A percentile compares a stretch with the other conserved stretches of the same genome.
Conservation (phyloP, 169 alveolate genomes). For the Eimeria maxima region DNA sequence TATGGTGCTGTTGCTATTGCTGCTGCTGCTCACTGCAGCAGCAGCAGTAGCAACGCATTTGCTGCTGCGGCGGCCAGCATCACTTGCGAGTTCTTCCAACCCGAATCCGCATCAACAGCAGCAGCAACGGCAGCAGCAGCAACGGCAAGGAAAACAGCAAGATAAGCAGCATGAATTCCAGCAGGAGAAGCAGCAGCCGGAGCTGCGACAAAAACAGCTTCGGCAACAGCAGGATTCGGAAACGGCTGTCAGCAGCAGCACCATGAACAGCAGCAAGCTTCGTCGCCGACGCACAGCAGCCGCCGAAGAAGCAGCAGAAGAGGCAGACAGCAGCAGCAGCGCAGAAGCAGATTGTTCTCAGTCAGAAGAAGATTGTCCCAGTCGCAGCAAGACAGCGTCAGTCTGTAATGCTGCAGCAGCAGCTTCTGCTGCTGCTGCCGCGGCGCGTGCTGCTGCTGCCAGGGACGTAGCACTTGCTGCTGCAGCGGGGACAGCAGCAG, state of each 20-base stretch:
- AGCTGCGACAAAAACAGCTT: slow-evolving; percentile 21
- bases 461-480: background rate
- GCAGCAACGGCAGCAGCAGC: slow-evolving; percentile 47
- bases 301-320: too few relatives aligned
- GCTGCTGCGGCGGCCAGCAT: slow-evolving; percentile 14
- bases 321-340: slow-evolving; percentile 24
- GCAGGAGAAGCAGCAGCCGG: too few relatives aligned
- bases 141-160: background rate
- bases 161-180: background rate
- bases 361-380: background rate
- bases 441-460: background rate
- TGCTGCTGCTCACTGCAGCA: slow-evolving; percentile 51
- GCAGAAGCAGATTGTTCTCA: background rate
- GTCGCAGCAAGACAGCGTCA: background rate
- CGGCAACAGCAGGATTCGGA: background rate
- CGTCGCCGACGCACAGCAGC: too few relatives aligned
- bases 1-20: slow-evolving; percentile 26
- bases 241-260: background rate
- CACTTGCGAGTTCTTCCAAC: background rate
- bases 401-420: background rate
- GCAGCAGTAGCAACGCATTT: slow-evolving; percentile 7
- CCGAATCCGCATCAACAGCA: too few relatives aligned
- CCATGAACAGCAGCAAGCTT: too few relatives aligned
- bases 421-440: background rate
- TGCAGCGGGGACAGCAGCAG: too few relatives aligned